These are phyloP conservation scores for Arthrobotrys entomopaga DNA, from an alignment of 2,329 filamentous ascomycete genomes.

Conservation along the genomic window DNA sequence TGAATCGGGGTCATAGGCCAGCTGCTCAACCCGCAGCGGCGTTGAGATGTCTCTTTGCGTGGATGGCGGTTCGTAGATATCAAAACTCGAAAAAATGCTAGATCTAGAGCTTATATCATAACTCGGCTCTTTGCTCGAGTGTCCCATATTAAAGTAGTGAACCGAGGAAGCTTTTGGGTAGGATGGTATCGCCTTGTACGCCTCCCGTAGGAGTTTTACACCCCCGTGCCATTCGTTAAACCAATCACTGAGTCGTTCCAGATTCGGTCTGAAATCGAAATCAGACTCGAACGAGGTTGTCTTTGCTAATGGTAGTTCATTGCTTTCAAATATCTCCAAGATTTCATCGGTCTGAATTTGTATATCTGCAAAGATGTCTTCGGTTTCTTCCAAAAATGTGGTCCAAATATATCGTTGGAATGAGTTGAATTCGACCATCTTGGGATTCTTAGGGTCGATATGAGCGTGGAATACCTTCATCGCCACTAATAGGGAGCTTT, in stretches of 20 bases:
- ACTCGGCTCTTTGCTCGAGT: neutral
- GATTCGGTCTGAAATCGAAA: conserved; percentile 18
- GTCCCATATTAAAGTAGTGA: neutral
- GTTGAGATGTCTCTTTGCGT: too few relatives aligned
- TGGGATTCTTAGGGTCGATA: conserved; percentile 1
- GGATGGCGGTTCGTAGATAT: neutral
- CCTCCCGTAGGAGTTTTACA: neutral
- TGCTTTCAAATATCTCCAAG: neutral
- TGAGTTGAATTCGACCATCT: conserved; percentile 16
- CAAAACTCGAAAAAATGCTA: neutral
- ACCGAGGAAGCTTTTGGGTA: neutral
- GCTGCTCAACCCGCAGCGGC: too few relatives aligned
- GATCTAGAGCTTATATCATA: neutral
- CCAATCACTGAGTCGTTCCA: conserved; percentile 29
- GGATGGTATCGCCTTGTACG: conserved; percentile 21
- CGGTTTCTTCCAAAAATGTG: conserved; percentile 4
- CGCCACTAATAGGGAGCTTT: neutral
- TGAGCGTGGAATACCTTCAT: conserved; percentile 14
- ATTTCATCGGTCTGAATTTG: neutral
- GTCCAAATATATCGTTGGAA: conserved; percentile 21
- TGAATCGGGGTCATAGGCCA: too few relatives aligned
- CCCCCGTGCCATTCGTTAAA: conserved; percentile 29
- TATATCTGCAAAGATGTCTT: neutral
- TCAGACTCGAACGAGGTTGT: conserved; percentile 27
- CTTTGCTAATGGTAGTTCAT: conserved; percentile 7